Conservation (phyloP, 306 rosid genomes). For the Glycyrrhiza uralensis region DNA sequence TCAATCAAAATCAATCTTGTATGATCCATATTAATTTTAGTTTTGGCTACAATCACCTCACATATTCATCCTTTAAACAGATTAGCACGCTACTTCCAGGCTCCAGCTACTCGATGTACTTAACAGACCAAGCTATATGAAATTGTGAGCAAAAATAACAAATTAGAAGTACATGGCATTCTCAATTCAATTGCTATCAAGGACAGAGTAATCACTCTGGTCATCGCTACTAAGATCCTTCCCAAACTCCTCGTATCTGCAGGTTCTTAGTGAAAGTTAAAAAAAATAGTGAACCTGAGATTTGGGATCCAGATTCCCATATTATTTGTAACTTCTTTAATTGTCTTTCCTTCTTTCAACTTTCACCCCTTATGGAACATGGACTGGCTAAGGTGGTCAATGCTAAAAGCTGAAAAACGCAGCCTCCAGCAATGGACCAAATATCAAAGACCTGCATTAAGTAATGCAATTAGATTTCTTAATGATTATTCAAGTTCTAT, state of each 20-base stretch:
- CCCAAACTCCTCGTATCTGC: constrained; percentile 31
- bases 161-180: constrained; percentile 9
- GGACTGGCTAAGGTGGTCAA: constrained; percentile 15
- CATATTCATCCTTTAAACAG: constrained; percentile 5
- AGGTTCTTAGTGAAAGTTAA: constrained; percentile 24
- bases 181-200: constrained; percentile 21
- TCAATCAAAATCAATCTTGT: neutral
- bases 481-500: neutral
- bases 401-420: constrained; percentile 9
- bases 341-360: constrained; percentile 22
- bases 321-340: constrained; percentile 24
- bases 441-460: constrained; percentile 28
- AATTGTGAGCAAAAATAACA: constrained; percentile 22
- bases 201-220: neutral
- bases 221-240: neutral
- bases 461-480: constrained; percentile 4
- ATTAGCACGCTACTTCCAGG: neutral
- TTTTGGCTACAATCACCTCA: constrained; percentile 9
- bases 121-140: constrained; percentile 13
- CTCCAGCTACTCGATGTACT: constrained; percentile 7
- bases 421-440: constrained; percentile 18
- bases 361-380: constrained; percentile 10
- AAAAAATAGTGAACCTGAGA: constrained; percentile 10
- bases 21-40: neutral
- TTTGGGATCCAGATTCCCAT: constrained; percentile 15